Conservation (phyloP, 1,139 yeast species). For the Ashbya aceris region DNA sequence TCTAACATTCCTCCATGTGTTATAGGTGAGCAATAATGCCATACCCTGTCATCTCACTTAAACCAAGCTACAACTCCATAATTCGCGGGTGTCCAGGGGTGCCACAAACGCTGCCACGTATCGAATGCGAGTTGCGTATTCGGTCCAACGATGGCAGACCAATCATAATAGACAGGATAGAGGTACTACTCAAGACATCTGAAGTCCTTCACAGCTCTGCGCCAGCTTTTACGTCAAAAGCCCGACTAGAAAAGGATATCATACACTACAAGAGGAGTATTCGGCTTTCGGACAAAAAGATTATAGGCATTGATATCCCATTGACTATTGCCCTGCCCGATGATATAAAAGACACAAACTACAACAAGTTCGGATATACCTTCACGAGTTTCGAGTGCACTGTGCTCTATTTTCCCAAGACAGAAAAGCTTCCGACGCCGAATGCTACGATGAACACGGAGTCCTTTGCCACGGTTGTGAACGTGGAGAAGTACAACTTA, state of each 20-base stretch:
- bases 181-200: conserved; percentile 29
- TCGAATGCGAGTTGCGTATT: conserved; percentile 28
- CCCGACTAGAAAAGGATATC: conserved; percentile 35
- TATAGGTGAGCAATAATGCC: conserved; percentile 12
- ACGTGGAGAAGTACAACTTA: conserved; percentile 26
- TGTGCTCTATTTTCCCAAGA: conserved; percentile 15
- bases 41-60: conserved; percentile 31
- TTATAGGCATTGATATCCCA: conserved; percentile 52
- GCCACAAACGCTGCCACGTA: conserved; percentile 42
- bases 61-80: conserved; percentile 40
- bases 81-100: conserved; percentile 60
- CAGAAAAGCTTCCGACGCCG: conserved; percentile 11
- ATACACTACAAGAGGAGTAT: conserved; percentile 26
- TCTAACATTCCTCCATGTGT: not conserved
- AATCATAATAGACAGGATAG: conserved; percentile 63
- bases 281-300: conserved; percentile 33
- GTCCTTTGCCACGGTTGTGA: conserved; percentile 21
- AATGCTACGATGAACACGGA: conserved; percentile 7
- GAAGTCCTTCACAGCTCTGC: conserved; percentile 17
- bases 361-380: conserved; percentile 28
- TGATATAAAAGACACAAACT: conserved; percentile 40
- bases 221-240: conserved; percentile 28
- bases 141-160: conserved; percentile 47
- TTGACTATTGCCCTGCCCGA: conserved; percentile 49
- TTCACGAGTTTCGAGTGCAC: conserved; percentile 25